A percentile compares a stretch with the other conserved stretches of the same genome.
Evolutionary conservation across 495 filamentous ascomycete genomes (phyloP).

Genomic region (Neohortaea acidophila): DNA sequence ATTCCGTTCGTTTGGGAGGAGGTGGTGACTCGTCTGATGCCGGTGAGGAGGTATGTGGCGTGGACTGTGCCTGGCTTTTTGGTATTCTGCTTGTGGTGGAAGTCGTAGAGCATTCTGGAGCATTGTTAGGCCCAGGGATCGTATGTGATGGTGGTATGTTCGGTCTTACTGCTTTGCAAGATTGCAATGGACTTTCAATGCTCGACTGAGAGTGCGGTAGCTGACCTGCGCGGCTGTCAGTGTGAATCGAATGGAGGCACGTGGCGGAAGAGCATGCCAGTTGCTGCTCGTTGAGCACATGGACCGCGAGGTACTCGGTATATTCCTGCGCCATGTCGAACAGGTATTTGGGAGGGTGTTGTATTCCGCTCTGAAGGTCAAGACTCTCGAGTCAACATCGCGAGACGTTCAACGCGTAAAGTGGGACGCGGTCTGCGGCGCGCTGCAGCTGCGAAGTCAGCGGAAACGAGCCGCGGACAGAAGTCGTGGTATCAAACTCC

Average conservation of each 20-base stretch:
- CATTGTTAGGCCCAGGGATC: neutral
- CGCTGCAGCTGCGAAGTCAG: neutral
- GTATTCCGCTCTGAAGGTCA: constrained; percentile 2
- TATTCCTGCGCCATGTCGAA: constrained; percentile 44
- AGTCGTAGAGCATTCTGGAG: constrained; percentile 76
- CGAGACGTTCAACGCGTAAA: too few species aligned
- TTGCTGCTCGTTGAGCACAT: constrained; percentile 60
- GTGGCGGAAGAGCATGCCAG: constrained; percentile 51
- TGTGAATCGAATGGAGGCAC: constrained; percentile 6
- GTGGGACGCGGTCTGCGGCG: too few species aligned
- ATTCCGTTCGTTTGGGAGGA: constrained; percentile 21
- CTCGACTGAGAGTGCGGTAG: constrained; percentile 66
- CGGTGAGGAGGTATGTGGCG: constrained; percentile 78
- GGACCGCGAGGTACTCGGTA: constrained; percentile 55
- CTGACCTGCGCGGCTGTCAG: constrained; percentile 49
- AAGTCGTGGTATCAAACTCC: neutral
- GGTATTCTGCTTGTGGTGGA: constrained; percentile 61
- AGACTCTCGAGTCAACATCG: neutral
- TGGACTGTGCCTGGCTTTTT: constrained; percentile 59
- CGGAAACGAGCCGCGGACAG: constrained; percentile 1
- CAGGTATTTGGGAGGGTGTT: too few species aligned
- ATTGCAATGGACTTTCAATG: constrained; percentile 67
- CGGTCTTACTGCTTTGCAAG: constrained; percentile 56
- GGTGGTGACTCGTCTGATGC: constrained; percentile 28
- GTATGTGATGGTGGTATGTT: constrained; percentile 2